phyloP scores from a whole-genome alignment of 441 rosid species.

The Erysimum cheiri region DNA sequence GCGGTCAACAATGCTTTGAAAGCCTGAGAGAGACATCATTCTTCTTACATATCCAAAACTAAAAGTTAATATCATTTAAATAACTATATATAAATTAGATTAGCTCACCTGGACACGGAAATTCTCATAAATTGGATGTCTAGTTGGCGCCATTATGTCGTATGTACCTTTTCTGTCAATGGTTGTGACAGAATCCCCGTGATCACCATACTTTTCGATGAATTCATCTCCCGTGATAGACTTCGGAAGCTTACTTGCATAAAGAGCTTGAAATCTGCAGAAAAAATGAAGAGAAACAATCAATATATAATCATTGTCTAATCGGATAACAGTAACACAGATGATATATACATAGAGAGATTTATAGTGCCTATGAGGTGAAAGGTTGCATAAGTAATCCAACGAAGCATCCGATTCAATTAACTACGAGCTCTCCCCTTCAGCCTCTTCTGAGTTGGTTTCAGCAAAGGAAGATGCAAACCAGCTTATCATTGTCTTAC shows the following conservation, averaged over 20 bases:
- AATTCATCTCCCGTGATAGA: no score
- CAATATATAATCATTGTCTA: not conserved
- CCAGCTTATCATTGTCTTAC: constrained; percentile 72
- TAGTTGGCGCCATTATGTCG: no score
- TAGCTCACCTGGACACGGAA: no score
- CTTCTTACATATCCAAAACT: constrained; percentile 6
- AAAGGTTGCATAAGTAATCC: constrained; percentile 86
- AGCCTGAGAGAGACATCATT: constrained; percentile 51
- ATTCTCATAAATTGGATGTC: no score
- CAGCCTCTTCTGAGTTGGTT: constrained; percentile 59
- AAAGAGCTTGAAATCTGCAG: constrained; percentile 76
- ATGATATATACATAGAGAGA: not conserved
- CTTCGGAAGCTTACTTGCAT: constrained; percentile 72
- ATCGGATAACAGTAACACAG: not conserved
- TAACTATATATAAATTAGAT: not conserved
- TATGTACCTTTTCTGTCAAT: no score
- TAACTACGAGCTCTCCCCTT: constrained; percentile 64
- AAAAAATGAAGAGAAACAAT: not conserved
- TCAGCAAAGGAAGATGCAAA: constrained; percentile 63
- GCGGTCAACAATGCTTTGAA: constrained; percentile 91
- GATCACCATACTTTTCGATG: no score
- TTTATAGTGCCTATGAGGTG: constrained; percentile 80
- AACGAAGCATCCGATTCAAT: constrained; percentile 72
- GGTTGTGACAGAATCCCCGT: no score
- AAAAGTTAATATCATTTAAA: not conserved